A percentile compares a stretch with the other conserved stretches of the same genome.
phyloP scores from a whole-genome alignment of 75 land plant species.

The Azolla pinnata region DNA sequence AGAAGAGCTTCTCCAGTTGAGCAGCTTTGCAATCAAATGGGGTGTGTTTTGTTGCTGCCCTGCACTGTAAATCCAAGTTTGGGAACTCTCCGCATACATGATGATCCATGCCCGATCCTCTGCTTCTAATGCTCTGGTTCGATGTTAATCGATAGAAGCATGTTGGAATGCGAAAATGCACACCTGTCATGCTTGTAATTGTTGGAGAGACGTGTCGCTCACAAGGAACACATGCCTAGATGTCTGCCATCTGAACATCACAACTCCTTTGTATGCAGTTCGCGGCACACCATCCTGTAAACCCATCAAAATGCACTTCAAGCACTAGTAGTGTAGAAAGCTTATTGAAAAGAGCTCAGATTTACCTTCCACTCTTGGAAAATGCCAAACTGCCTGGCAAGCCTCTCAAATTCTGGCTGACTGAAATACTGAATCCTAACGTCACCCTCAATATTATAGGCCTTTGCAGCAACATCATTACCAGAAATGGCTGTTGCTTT shows the following conservation, averaged over 20 bases:
- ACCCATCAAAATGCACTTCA: neutral
- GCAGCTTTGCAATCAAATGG: too few species aligned
- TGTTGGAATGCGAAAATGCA: too few species aligned
- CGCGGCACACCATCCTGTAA: constrained; percentile 89
- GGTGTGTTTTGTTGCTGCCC: too few species aligned
- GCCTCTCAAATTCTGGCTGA: constrained; percentile 57
- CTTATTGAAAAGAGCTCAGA: neutral
- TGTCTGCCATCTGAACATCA: constrained; percentile 72
- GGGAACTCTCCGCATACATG: too few species aligned
- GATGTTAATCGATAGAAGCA: too few species aligned
- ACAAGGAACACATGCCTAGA: constrained; percentile 72
- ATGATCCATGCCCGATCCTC: too few species aligned
- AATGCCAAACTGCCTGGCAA: constrained; percentile 91
- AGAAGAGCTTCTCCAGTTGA: too few species aligned
- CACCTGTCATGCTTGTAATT: too few species aligned
- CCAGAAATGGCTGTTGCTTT: constrained; percentile 55
- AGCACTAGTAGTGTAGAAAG: too few species aligned
- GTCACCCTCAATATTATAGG: constrained; percentile 68
- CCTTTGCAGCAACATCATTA: constrained; percentile 49
- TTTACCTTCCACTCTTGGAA: constrained; percentile 97
- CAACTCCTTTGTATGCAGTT: constrained; percentile 93
- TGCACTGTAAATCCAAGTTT: too few species aligned
- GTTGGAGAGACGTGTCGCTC: constrained; percentile 51
- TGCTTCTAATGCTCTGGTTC: too few species aligned
- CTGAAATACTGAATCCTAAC: constrained; percentile 66